These are phyloP conservation scores for Kockiozyma suomiensis DNA, from an alignment of 805 yeast genomes.

Conservation along the genomic window DNA sequence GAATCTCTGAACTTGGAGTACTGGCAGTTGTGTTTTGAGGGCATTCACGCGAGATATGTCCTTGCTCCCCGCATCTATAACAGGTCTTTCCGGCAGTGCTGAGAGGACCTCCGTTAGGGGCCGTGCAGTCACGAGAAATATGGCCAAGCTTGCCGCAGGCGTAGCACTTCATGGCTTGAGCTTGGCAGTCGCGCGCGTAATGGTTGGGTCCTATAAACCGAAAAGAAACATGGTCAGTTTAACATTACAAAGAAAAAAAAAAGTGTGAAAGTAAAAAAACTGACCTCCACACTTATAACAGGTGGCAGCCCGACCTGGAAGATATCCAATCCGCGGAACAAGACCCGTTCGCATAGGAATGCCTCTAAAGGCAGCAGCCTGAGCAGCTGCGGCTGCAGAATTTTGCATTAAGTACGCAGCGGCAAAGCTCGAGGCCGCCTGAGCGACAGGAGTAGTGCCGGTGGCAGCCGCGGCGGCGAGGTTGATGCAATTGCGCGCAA, in stretches of 20 bases:
- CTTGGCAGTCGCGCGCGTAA: conserved; percentile 86
- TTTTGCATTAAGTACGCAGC: conserved; percentile 36
- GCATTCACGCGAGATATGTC: conserved; percentile 58
- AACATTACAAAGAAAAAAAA: not conserved
- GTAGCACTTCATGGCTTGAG: conserved; percentile 73
- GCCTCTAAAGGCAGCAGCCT: conserved; percentile 34
- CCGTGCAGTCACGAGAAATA: conserved; percentile 46
- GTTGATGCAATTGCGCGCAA: conserved; percentile 67
- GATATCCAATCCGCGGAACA: conserved; percentile 22
- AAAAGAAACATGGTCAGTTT: not conserved
- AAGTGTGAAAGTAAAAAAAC: conserved; percentile 3
- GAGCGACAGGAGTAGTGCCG: conserved; percentile 30
- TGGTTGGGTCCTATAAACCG: conserved; percentile 70
- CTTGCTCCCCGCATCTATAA: conserved; percentile 70
- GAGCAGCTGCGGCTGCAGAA: conserved; percentile 32
- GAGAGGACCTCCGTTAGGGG: conserved; percentile 36
- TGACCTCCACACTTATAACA: conserved; percentile 79
- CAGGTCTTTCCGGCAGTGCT: conserved; percentile 54
- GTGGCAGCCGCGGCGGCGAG: conserved; percentile 33
- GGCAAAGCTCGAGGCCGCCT: conserved; percentile 35
- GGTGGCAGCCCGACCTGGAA: conserved; percentile 45
- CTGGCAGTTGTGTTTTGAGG: conserved; percentile 25
- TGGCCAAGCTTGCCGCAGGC: conserved; percentile 89
- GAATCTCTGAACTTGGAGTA: conserved; percentile 20
- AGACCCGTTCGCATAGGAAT: conserved; percentile 34